phyloP scores from a whole-genome alignment of 129 eudicot species.

The Lactuca saligna region DNA sequence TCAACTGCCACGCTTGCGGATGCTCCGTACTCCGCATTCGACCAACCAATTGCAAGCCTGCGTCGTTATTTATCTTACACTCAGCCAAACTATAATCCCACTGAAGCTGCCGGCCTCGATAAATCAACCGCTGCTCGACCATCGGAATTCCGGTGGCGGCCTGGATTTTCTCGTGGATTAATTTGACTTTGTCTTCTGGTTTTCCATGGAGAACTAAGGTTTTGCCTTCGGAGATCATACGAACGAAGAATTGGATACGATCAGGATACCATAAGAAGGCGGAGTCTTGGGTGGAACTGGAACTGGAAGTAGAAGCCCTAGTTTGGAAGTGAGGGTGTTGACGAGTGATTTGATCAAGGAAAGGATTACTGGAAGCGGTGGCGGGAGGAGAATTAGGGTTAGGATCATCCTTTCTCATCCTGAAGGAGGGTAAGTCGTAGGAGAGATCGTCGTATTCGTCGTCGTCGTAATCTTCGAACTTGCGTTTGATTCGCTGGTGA shows the following conservation, averaged over 20 bases:
- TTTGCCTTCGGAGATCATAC: slow-evolving; percentile 40
- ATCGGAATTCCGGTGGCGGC: slow-evolving; percentile 48
- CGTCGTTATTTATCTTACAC: slow-evolving; percentile 47
- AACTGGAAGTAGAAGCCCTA: slow-evolving; percentile 26
- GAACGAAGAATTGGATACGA: slow-evolving; percentile 64
- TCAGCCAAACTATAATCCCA: slow-evolving; percentile 57
- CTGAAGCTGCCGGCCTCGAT: slow-evolving; percentile 69
- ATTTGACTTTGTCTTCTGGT: slow-evolving; percentile 40
- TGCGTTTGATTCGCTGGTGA: slow-evolving; percentile 50
- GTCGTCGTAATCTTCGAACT: slow-evolving; percentile 60
- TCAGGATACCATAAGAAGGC: background rate
- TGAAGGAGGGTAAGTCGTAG: slow-evolving; percentile 36
- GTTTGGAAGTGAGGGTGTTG: slow-evolving; percentile 10
- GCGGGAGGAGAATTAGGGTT: slow-evolving; percentile 32
- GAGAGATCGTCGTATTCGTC: slow-evolving; percentile 40
- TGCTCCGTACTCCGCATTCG: slow-evolving; percentile 70
- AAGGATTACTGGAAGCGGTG: slow-evolving; percentile 22
- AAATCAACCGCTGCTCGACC: slow-evolving; percentile 58
- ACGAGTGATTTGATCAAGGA: background rate
- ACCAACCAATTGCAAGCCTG: slow-evolving; percentile 52
- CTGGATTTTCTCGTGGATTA: slow-evolving; percentile 48
- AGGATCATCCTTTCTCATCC: slow-evolving; percentile 46
- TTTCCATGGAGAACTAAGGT: slow-evolving; percentile 49
- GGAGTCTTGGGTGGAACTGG: slow-evolving; percentile 1
- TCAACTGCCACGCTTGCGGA: slow-evolving; percentile 58